Conservation (phyloP, 2,329 filamentous ascomycete genomes). For the Alternaria arbusti region DNA sequence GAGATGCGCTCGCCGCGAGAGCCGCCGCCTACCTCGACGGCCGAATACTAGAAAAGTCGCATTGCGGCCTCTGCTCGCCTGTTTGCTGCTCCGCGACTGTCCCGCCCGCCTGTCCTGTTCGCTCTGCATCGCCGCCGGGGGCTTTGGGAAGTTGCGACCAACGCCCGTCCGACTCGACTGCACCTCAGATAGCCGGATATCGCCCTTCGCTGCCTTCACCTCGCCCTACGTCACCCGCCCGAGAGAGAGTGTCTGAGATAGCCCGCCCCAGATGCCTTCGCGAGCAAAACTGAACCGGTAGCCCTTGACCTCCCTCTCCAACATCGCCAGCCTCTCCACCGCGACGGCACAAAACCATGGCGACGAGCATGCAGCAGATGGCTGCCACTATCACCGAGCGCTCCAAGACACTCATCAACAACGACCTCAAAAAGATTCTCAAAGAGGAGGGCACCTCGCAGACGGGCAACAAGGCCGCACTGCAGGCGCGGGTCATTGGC, state of each 20-base stretch:
- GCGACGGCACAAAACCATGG: conserved; percentile 30
- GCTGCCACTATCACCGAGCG: conserved; percentile 49
- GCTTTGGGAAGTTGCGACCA: conserved; percentile 27
- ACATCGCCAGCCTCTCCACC: conserved; percentile 7
- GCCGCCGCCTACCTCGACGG: conserved; percentile 30
- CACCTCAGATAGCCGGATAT: conserved; percentile 8
- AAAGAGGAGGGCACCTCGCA: conserved; percentile 71
- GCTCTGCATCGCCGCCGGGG: conserved; percentile 3
- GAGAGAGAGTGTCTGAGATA: background rate
- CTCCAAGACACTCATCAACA: conserved; percentile 64
- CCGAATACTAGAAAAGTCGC: conserved; percentile 6
- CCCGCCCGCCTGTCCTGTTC: background rate
- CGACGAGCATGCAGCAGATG: conserved; percentile 51
- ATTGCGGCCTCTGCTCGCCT: background rate
- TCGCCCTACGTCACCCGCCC: conserved; percentile 16
- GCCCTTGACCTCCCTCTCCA: conserved; percentile 8
- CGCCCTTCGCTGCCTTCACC: conserved; percentile 12
- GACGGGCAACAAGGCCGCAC: conserved; percentile 82
- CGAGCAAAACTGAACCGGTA: conserved; percentile 20
- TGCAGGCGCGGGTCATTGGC: conserved; percentile 78
- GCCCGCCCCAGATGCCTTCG: conserved; percentile 16
- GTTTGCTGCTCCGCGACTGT: background rate
- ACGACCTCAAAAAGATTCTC: conserved; percentile 78
- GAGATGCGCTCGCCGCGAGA: conserved; percentile 31
- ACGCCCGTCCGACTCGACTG: conserved; percentile 15